Conservation (phyloP, 306 rosid genomes). For the Acmispon strigosus region DNA sequence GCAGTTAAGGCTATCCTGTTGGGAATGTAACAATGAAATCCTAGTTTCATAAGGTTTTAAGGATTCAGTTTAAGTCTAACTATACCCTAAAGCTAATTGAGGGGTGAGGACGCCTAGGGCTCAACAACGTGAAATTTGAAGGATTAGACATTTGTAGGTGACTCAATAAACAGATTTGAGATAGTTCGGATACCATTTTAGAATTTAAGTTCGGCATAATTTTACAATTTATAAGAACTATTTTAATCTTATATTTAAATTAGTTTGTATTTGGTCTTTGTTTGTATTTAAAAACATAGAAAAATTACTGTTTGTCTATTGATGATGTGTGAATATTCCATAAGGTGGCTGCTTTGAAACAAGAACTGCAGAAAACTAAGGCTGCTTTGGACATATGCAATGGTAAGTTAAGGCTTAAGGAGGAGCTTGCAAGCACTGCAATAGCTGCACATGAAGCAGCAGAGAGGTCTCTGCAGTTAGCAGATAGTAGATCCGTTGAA, state of each 20-base stretch:
- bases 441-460: slow-evolving; percentile 87
- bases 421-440: slow-evolving; percentile 64
- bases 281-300: background rate
- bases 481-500: slow-evolving; percentile 57
- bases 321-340: background rate
- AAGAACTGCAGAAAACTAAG: slow-evolving; percentile 76
- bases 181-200: no score
- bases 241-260: background rate
- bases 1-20: background rate
- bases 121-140: no score
- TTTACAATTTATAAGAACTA: no score
- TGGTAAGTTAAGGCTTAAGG: slow-evolving; percentile 63
- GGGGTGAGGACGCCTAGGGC: no score
- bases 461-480: slow-evolving; percentile 65
- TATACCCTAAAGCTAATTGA: no score
- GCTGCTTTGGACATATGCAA: slow-evolving; percentile 50
- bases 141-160: no score
- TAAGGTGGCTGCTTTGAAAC: slow-evolving; percentile 64
- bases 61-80: no score
- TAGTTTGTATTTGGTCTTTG: background rate
- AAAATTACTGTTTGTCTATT: slow-evolving; percentile 3
- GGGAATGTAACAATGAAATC: background rate
- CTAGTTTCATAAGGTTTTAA: background rate
- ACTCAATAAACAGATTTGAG: no score
- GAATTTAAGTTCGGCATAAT: no score